Evolutionary conservation across 2,329 filamentous ascomycete genomes (phyloP).

Genomic region (Cryphonectria japonica): DNA sequence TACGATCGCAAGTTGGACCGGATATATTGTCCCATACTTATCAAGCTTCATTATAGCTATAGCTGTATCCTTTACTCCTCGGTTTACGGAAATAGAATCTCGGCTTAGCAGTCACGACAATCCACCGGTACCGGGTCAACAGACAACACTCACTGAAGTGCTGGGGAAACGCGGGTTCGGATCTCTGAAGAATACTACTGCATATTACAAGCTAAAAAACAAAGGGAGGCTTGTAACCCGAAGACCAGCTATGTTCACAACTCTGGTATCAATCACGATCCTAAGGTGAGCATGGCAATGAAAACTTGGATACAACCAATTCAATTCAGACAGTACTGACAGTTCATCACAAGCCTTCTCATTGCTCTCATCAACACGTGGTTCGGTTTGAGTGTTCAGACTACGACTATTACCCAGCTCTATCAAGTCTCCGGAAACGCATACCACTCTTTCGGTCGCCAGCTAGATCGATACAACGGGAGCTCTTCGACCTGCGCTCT

Average conservation of each 20-base stretch:
- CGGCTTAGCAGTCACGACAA: neutral
- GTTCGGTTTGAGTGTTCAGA: slow-evolving; percentile 10
- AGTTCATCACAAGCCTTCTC: neutral
- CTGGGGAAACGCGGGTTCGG: neutral
- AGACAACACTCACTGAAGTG: neutral
- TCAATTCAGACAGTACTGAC: neutral
- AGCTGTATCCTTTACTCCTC: neutral
- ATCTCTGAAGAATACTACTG: neutral
- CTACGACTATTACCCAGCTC: slow-evolving; percentile 5
- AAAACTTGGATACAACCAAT: neutral
- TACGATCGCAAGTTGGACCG: neutral
- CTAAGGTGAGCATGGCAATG: neutral
- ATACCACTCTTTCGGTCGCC: slow-evolving; percentile 5
- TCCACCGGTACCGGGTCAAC: neutral
- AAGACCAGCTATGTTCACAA: neutral
- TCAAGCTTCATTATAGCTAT: slow-evolving; percentile 8
- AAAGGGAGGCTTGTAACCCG: neutral
- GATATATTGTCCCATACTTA: neutral
- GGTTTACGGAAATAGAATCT: neutral
- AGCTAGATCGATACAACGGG: neutral
- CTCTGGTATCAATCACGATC: neutral
- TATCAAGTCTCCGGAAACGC: neutral
- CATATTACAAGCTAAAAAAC: neutral
- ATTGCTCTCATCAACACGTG: slow-evolving; percentile 3
- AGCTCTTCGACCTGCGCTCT: neutral